Conservation (phyloP, 2,329 filamentous ascomycete genomes). For the Phialocephala subalpina region DNA sequence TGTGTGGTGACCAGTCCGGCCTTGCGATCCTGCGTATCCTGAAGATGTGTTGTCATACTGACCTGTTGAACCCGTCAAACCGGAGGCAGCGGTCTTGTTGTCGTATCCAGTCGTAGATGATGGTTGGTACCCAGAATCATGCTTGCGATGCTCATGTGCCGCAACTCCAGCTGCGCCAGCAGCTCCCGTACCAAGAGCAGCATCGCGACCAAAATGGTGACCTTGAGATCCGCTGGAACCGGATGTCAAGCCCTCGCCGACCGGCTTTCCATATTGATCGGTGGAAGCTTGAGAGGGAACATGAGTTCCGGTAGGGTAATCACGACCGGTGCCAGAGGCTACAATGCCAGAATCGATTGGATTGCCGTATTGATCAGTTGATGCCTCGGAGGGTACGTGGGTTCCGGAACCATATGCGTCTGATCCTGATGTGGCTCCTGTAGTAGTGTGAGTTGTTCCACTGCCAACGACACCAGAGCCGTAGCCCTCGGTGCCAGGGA, state of each 20-base stretch:
- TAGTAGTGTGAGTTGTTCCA: neutral
- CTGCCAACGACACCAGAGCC: constrained; percentile 12
- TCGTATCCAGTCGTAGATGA: neutral
- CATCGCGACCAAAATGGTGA: constrained; percentile 18
- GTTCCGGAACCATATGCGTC: neutral
- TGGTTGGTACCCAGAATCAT: constrained; percentile 11
- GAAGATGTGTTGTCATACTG: neutral
- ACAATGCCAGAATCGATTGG: constrained; percentile 3
- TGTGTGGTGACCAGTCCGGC: neutral
- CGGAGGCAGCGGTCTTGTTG: neutral
- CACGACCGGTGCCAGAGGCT: neutral
- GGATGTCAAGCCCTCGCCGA: too few relatives aligned
- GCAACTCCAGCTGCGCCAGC: neutral
- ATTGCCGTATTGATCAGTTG: constrained; percentile 14
- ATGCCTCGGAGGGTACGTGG: constrained; percentile 6
- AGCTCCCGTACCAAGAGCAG: constrained; percentile 14
- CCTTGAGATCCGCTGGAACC: constrained; percentile 2
- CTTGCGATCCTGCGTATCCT: too few relatives aligned
- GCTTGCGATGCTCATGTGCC: constrained; percentile 12
- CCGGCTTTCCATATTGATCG: too few relatives aligned
- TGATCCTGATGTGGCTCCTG: neutral
- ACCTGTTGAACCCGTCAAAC: neutral
- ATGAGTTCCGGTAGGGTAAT: neutral
- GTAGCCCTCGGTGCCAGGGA: constrained; percentile 19
- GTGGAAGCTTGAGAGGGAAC: too few relatives aligned